phyloP scores from a whole-genome alignment of 352 stramenopile species.

The Pythium angustatum region DNA sequence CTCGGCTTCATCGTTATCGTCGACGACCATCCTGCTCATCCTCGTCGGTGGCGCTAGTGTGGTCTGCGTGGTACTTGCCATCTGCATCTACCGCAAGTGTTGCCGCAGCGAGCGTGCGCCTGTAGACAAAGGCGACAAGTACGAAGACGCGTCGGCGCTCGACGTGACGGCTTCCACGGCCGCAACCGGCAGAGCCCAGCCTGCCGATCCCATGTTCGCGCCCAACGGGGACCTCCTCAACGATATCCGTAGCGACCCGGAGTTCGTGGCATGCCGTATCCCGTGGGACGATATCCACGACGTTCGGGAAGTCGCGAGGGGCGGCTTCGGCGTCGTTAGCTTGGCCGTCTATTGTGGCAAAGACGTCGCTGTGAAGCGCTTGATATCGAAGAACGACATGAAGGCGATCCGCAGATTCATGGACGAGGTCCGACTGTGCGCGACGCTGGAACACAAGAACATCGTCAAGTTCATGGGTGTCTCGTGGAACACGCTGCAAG shows the following conservation, averaged over 20 bases:
- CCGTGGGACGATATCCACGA: slow-evolving; percentile 18
- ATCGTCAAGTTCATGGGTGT: slow-evolving; percentile 41
- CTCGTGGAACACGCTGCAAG: slow-evolving; percentile 34
- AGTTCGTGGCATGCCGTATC: slow-evolving; percentile 21
- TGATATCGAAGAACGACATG: slow-evolving; percentile 29
- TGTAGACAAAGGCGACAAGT: slow-evolving; percentile 9
- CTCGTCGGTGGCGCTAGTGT: slow-evolving; percentile 2
- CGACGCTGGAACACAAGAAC: slow-evolving; percentile 35
- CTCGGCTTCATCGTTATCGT: neutral
- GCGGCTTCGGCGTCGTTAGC: slow-evolving; percentile 29
- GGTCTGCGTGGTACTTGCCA: neutral
- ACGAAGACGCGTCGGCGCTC: slow-evolving; percentile 1
- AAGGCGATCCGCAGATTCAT: slow-evolving; percentile 31
- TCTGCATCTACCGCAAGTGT: slow-evolving; percentile 12
- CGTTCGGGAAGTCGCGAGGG: slow-evolving; percentile 11
- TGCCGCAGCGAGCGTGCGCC: neutral
- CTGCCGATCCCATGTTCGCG: neutral
- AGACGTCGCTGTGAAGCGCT: slow-evolving; percentile 27
- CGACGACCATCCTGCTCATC: slow-evolving; percentile 8
- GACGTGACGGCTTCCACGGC: slow-evolving; percentile 8
- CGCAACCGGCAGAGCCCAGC: neutral
- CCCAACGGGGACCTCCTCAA: slow-evolving; percentile 25
- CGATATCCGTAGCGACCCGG: slow-evolving; percentile 30
- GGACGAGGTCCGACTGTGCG: slow-evolving; percentile 41
- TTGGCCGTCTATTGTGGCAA: slow-evolving; percentile 8